Conservation (phyloP, 306 rosid genomes). For the Neltuma alba region DNA sequence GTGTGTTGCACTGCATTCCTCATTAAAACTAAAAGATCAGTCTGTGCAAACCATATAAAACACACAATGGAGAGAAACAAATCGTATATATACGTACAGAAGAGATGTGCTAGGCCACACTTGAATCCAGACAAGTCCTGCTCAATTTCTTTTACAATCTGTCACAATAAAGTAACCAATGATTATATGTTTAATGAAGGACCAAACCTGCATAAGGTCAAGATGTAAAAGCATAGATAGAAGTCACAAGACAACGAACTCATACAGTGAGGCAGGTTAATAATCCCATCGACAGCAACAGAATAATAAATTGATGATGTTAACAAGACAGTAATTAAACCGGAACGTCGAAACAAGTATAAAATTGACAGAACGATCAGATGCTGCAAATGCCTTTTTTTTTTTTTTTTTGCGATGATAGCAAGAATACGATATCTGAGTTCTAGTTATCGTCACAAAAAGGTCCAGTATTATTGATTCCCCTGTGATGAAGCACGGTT, state of each 20-base stretch:
- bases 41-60: not conserved
- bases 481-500: not conserved
- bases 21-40: constrained; percentile 29
- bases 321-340: not conserved
- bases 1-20: constrained; percentile 82
- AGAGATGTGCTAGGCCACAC: constrained; percentile 94
- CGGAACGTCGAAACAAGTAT: not conserved
- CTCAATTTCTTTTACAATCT: constrained; percentile 80
- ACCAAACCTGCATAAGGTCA: not conserved
- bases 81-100: constrained; percentile 49
- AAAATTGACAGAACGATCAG: not conserved
- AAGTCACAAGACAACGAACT: not conserved
- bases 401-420: not conserved
- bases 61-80: not conserved
- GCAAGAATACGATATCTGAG: not conserved
- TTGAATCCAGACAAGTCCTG: constrained; percentile 83
- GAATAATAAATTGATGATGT: not conserved
- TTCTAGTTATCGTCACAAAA: not conserved
- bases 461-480: not conserved
- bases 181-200: not conserved
- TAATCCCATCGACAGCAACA: not conserved
- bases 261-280: not conserved
- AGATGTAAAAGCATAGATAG: not conserved
- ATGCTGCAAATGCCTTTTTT: not conserved
- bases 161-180: constrained; percentile 5